Evolutionary conservation across 2,329 filamentous ascomycete genomes (phyloP), one percentile per base, ranked within the genome.

Genomic region (Proliferodiscus dingleyae): DNA sequence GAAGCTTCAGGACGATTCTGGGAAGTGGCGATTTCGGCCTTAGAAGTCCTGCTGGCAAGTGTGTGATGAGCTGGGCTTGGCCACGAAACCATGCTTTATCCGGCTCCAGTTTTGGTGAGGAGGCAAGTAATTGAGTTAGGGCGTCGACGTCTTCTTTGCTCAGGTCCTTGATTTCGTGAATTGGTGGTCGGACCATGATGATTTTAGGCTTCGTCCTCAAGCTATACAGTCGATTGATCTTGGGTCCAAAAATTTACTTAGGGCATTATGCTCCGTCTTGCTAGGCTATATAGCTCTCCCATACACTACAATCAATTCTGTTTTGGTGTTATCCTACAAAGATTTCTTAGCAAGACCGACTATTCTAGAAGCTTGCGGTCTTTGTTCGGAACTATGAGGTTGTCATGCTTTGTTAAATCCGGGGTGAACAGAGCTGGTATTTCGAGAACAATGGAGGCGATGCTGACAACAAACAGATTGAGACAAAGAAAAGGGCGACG

Each of bases 21-120:
- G 44, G 39, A 30, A 60, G 29, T 2, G 51, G n/a, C 1, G 40
- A 29, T 7, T 18, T 41, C 26, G 46, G 47, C 30, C 34, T 46
- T 2, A 43, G 37, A 18, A 61, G 52, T 2, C 19, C 24, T 2
- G 47, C n/a, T 13, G 56, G 48, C 16, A 59, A 46, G 33, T 9
- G 29, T 6, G 33, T n/a, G 8, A 58, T 42, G 2, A 18, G 13
- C 4, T 18, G n/a, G 22, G 19, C 33, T 48, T 56, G 55, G 7
- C 46, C 21, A 3, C 13, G 24, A 3, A 54, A 32, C 55, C 55
- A 56, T 18, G 22, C 10, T 22, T 33, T 13, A 19, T 41, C 29
- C 4, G 43, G 40, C 1, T 8, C 5, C 4, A 10, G 26, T 7
- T 22, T 30, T 0, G 41, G 42, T 5, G 22, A 9, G 4, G 48